A percentile compares a stretch with the other conserved stretches of the same genome.
These are phyloP conservation scores for Cymodocea nodosa DNA, from an alignment of 116 monocot genomes.

Conservation along the genomic window DNA sequence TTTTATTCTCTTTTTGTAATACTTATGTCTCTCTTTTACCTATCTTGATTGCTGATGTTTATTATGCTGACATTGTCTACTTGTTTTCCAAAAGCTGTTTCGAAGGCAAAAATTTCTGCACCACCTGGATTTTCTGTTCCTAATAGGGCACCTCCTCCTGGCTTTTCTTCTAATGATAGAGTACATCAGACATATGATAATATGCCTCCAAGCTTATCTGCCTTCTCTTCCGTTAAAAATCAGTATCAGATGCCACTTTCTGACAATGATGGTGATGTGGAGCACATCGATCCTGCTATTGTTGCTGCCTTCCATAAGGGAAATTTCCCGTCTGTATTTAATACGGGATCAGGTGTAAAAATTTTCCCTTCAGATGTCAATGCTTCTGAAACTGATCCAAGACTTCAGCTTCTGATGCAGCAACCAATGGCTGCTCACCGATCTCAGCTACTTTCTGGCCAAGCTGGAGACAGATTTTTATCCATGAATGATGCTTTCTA, in stretches of 20 bases:
- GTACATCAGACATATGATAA: conserved; percentile 27
- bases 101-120: conserved; percentile 53
- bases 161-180: conserved; percentile 62
- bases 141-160: conserved; percentile 63
- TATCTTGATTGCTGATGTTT: not conserved
- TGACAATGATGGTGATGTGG: conserved; percentile 40
- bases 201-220: conserved; percentile 23
- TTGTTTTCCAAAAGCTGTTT: conserved; percentile 13
- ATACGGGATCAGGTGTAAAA: conserved; percentile 21
- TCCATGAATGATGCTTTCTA: conserved; percentile 38
- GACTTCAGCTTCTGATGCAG: conserved; percentile 47
- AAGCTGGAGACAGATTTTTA: conserved; percentile 30
- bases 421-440: conserved; percentile 39
- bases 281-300: conserved; percentile 90
- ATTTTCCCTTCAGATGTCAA: conserved; percentile 18
- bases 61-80: not conserved
- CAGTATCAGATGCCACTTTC: conserved; percentile 5
- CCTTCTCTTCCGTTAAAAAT: not conserved
- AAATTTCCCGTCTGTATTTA: conserved; percentile 23
- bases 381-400: conserved; percentile 39
- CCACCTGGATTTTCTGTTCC: conserved; percentile 91
- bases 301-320: conserved; percentile 71
- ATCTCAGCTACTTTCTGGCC: conserved; percentile 25
- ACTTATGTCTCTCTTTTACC: not conserved
- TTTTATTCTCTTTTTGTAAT: not conserved